Evolutionary conservation across 352 stramenopile genomes (phyloP).

Genomic region (Phytophthora melonis): DNA sequence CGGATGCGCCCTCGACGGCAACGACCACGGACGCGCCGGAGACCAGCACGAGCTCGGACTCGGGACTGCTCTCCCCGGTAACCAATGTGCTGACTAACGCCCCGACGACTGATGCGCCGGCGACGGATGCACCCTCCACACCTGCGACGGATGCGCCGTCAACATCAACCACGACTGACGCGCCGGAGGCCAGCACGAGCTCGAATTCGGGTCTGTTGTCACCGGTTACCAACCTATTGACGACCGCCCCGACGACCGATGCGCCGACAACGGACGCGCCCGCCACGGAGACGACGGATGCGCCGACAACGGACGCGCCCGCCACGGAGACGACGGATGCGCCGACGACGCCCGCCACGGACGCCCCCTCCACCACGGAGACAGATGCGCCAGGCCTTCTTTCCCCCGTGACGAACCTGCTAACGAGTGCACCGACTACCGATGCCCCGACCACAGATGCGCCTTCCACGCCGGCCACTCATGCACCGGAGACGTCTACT

Average conservation of each 20-base stretch:
- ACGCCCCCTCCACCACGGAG: neutral
- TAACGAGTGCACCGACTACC: slow-evolving; percentile 14
- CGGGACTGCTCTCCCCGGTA: too few relatives aligned
- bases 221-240: slow-evolving; percentile 33
- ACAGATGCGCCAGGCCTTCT: slow-evolving; percentile 12
- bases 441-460: neutral
- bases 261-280: neutral
- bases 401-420: slow-evolving; percentile 13
- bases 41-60: neutral
- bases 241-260: slow-evolving; percentile 13
- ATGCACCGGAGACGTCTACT: slow-evolving; percentile 4
- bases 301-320: slow-evolving; percentile 4
- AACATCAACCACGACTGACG: neutral
- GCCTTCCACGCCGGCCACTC: neutral
- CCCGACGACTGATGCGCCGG: neutral
- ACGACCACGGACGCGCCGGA: neutral
- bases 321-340: slow-evolving; percentile 5
- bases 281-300: slow-evolving; percentile 5
- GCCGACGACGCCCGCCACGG: neutral
- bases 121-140: too few relatives aligned
- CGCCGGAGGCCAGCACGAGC: slow-evolving; percentile 2
- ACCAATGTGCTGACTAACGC: too few relatives aligned
- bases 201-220: slow-evolving; percentile 11
- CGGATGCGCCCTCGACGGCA: too few relatives aligned
- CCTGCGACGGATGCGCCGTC: too few relatives aligned